These are phyloP conservation scores for Cercospora zeina DNA, from an alignment of 2,329 filamentous ascomycete genomes.

Conservation along the genomic window DNA sequence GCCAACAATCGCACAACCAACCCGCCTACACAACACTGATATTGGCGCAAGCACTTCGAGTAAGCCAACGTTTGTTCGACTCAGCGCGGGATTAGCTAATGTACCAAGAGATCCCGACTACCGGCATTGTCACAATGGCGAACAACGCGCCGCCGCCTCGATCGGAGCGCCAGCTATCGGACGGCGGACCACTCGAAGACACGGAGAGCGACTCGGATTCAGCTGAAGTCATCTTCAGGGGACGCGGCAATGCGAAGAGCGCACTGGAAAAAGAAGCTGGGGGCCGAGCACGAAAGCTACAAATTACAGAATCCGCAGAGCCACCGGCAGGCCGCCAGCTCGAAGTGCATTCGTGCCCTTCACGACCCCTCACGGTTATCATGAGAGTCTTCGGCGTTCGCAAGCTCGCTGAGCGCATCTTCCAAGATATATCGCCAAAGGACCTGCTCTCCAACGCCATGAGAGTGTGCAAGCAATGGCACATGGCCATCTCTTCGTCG, in stretches of 20 bases:
- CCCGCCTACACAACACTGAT: not conserved
- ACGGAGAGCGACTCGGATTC: not conserved
- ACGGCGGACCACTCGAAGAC: not conserved
- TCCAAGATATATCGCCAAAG: constrained; percentile 19
- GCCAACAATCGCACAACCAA: not conserved
- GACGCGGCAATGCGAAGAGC: not conserved
- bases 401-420: constrained; percentile 9
- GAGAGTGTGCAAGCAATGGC: constrained; percentile 16
- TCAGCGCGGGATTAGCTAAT: not conserved
- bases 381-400: not conserved
- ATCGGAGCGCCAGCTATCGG: not conserved
- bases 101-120: not conserved
- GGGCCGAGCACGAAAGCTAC: not conserved
- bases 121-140: not conserved
- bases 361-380: not conserved
- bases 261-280: not conserved
- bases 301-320: not conserved
- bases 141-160: not conserved
- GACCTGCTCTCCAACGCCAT: constrained; percentile 17
- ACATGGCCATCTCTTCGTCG: constrained; percentile 8
- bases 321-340: not conserved
- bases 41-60: not conserved
- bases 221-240: not conserved
- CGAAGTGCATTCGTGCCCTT: not conserved
- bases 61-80: not conserved